Evolutionary conservation across 1,284 basidiomycete genomes (phyloP).

Genomic region (Blastosporella zonata): DNA sequence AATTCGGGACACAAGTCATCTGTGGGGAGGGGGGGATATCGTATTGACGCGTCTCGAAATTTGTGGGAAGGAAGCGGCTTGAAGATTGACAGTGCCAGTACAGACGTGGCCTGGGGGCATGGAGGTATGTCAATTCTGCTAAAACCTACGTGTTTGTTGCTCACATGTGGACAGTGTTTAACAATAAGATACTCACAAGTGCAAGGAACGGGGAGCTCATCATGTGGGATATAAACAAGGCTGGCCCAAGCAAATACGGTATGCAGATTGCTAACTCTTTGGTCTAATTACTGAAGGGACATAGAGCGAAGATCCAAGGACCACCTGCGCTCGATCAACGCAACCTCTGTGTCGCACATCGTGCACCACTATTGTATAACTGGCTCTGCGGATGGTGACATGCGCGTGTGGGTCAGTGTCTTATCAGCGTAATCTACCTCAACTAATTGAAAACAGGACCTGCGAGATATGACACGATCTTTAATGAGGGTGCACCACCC

Average conservation of each 20-base stretch:
- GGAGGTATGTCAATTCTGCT: constrained; percentile 51
- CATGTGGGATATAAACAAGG: constrained; percentile 79
- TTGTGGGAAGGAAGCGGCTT: constrained; percentile 71
- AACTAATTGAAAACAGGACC: constrained; percentile 52
- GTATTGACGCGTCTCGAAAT: constrained; percentile 66
- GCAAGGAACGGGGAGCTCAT: constrained; percentile 82
- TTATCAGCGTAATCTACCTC: background rate
- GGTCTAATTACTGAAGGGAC: constrained; percentile 11
- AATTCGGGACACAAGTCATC: constrained; percentile 49
- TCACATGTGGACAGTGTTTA: constrained; percentile 49
- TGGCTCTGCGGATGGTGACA: constrained; percentile 79
- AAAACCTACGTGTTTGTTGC: constrained; percentile 4
- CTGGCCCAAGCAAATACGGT: constrained; percentile 72
- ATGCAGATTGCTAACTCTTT: constrained; percentile 15
- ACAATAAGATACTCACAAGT: constrained; percentile 79
- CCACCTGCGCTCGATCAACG: constrained; percentile 76
- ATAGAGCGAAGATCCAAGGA: constrained; percentile 72
- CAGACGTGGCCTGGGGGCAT: constrained; percentile 80
- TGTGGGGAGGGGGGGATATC: constrained; percentile 55
- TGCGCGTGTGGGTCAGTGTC: constrained; percentile 74
- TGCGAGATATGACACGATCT: constrained; percentile 68
- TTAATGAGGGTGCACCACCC: constrained; percentile 74
- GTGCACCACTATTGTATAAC: constrained; percentile 74
- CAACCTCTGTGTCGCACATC: constrained; percentile 59
- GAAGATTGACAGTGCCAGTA: constrained; percentile 72